Percentiles rank a stretch among this genome's conserved stretches.
phyloP scores from a whole-genome alignment of 305 asterid genomes.

The Solanum hybrid region DNA sequence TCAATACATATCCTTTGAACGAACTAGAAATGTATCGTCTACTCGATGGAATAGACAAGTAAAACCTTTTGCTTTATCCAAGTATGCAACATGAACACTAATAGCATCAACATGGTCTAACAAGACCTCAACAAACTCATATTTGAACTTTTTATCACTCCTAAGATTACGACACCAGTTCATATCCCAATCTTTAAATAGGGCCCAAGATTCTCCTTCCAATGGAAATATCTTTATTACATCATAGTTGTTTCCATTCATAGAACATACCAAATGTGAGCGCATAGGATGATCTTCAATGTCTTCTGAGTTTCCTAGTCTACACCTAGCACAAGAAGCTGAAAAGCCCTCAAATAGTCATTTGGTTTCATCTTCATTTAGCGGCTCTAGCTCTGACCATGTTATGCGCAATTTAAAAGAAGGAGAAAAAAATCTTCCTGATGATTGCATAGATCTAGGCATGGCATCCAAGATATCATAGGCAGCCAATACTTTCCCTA shows the following conservation, averaged over 20 bases:
- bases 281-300: constrained; percentile 20
- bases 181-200: not conserved
- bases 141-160: not conserved
- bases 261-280: constrained; percentile 34
- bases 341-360: not conserved
- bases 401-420: constrained; percentile 14
- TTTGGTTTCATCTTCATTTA: not conserved
- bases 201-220: not conserved
- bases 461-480: not conserved
- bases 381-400: not conserved
- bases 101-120: not conserved
- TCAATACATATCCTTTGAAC: no score
- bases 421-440: constrained; percentile 6
- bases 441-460: constrained; percentile 44
- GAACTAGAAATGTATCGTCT: not conserved
- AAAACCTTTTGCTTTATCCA: not conserved
- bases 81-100: not conserved
- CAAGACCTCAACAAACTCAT: not conserved
- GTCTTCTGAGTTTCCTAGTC: not conserved
- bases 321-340: not conserved
- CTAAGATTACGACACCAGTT: not conserved
- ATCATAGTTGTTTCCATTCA: constrained; percentile 4
- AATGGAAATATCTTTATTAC: constrained; percentile 9
- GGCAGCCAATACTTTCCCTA: no score
- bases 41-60: constrained; percentile 15